Conservation (phyloP, 2,329 filamentous ascomycete genomes). For the Coniella vitis region DNA sequence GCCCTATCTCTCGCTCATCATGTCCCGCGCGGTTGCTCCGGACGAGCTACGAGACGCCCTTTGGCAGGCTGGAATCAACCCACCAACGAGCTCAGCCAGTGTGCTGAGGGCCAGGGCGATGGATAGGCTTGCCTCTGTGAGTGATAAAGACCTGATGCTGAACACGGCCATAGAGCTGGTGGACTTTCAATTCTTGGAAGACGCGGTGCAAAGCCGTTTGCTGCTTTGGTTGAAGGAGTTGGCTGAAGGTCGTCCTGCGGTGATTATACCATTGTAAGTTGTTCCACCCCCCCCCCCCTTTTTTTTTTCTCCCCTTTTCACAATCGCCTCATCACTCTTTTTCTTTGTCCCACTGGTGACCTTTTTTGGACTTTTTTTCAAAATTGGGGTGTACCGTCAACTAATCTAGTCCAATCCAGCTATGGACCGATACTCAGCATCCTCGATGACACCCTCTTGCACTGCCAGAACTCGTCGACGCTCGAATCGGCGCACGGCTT, state of each 20-base stretch:
- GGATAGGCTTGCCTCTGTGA: conserved; percentile 39
- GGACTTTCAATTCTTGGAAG: conserved; percentile 60
- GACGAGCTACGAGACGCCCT: conserved; percentile 58
- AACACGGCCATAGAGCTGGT: conserved; percentile 58
- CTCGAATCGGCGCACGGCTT: conserved; percentile 55
- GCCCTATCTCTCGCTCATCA: conserved; percentile 55
- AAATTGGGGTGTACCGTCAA: too few species aligned
- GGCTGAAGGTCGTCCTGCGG: conserved; percentile 45
- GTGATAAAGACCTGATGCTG: conserved; percentile 56
- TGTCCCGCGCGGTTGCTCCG: conserved; percentile 47
- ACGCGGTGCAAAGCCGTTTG: conserved; percentile 52
- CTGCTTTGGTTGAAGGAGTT: conserved; percentile 54
- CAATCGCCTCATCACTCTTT: too few species aligned
- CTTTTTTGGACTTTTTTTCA: too few species aligned
- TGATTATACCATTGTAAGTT: conserved; percentile 52
- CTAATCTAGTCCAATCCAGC: too few species aligned
- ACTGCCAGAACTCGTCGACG: conserved; percentile 54
- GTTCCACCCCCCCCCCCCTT: conserved; percentile 12
- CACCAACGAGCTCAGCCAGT: conserved; percentile 32
- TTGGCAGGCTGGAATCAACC: conserved; percentile 51
- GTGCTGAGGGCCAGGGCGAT: conserved; percentile 34
- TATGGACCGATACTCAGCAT: conserved; percentile 50
- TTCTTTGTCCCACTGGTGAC: too few species aligned
- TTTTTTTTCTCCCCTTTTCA: neutral
- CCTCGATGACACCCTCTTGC: conserved; percentile 55